phyloP scores from a whole-genome alignment of 371 early-diverging fungal species.

The Fennellomyces sp. region DNA sequence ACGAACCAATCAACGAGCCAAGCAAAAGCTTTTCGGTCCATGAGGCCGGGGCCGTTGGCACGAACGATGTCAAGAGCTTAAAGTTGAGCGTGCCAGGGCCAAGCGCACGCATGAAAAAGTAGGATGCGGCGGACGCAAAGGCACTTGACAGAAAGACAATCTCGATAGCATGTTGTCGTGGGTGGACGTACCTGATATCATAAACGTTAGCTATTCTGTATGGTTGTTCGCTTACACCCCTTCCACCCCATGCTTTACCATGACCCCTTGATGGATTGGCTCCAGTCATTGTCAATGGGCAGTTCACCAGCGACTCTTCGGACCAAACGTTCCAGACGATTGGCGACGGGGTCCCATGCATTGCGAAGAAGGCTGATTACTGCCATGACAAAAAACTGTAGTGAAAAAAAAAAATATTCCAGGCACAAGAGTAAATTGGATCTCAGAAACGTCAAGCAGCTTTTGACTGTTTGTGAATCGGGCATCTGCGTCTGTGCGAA shows the following conservation, averaged over 20 bases:
- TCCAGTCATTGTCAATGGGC: constrained; percentile 58
- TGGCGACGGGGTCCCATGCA: constrained; percentile 27
- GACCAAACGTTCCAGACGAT: constrained; percentile 35
- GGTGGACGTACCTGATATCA: constrained; percentile 57
- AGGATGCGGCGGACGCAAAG: constrained; percentile 39
- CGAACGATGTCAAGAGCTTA: constrained; percentile 33
- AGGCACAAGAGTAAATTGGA: no score
- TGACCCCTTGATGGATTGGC: constrained; percentile 53
- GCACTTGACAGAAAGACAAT: constrained; percentile 53
- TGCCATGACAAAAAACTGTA: no score
- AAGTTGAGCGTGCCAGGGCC: constrained; percentile 40
- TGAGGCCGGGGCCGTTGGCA: constrained; percentile 35
- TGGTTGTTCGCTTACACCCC: no score
- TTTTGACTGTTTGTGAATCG: no score
- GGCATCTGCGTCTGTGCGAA: no score
- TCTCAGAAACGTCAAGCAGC: no score
- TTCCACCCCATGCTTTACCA: constrained; percentile 55
- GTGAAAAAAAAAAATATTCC: no score
- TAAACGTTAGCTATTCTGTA: not conserved
- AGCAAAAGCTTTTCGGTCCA: constrained; percentile 45
- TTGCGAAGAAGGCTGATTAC: constrained; percentile 18
- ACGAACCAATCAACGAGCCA: constrained; percentile 36
- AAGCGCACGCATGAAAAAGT: constrained; percentile 46
- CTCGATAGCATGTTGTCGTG: constrained; percentile 61
- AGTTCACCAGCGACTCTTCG: constrained; percentile 54